These are phyloP conservation scores for Corchorus capsularis DNA, from an alignment of 345 rosid genomes.

Conservation along the genomic window DNA sequence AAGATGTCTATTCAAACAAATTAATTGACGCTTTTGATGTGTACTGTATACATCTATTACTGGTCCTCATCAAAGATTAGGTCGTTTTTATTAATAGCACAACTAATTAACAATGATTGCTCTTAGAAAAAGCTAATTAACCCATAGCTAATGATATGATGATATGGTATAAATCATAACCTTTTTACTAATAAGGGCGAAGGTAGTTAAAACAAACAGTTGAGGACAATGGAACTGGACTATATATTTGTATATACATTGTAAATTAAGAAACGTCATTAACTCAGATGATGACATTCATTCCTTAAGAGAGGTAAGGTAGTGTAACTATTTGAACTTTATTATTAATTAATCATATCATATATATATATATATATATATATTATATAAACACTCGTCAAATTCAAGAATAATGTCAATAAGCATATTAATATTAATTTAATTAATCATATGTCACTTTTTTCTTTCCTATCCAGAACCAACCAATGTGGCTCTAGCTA, in stretches of 20 bases:
- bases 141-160: neutral
- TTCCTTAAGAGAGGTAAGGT: neutral
- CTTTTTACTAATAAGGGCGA: neutral
- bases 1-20: too few relatives aligned
- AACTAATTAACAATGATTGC: neutral
- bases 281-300: neutral
- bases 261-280: too few relatives aligned
- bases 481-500: neutral
- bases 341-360: too few relatives aligned
- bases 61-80: too few relatives aligned
- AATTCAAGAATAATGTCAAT: neutral
- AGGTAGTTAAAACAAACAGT: neutral
- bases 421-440: too few relatives aligned
- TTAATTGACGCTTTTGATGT: too few relatives aligned
- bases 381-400: too few relatives aligned
- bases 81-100: too few relatives aligned
- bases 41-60: too few relatives aligned
- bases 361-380: too few relatives aligned
- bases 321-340: too few relatives aligned
- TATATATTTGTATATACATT: neutral
- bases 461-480: neutral
- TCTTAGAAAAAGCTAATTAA: neutral
- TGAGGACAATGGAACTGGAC: neutral
- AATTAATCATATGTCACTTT: neutral
- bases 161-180: neutral